Base-by-base conservation (phyloP, 1,284 basidiomycete genomes). In the Boletus austroedulis region DNA sequence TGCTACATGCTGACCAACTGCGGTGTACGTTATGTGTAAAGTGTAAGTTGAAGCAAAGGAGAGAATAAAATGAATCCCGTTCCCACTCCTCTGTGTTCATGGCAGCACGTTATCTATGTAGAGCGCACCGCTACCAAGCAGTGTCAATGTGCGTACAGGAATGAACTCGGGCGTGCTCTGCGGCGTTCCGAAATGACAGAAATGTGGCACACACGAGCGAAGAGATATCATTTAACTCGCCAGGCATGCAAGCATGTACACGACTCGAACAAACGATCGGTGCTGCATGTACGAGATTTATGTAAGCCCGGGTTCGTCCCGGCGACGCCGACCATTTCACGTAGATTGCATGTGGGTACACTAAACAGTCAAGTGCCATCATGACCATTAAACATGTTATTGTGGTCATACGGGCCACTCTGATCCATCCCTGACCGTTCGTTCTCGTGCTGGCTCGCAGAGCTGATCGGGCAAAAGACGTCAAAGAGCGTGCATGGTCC, bases 151-250 rank as follows among this genome's bases (percentile, higher is more conserved):
- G 49, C 59, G n/a, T n/a, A 66, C 67, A 58, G 58, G 56, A 65
- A 63, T 58, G 52, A 65, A 55, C 46, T 24, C 54, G 46, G 24
- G 24, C 8, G 3, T 26, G 10, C 26, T 31, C 40, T 40, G 49
- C 47, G 26, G 44, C 43, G 55, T 43, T 29, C 53, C 64, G 65
- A 70, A 56, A 65, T 70, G 43, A 68, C 45, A 53, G 28, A 61
- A 59, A 57, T 65, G 59, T 69, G 64, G 68, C 68, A 53, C 26
- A 69, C 67, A 70, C 65, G 65, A 63, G 52, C 50, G 21, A 48
- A 43, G 43, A 57, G 34, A 56, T 57, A 55, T 44, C 56, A 69
- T 47, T 55, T 44, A 48, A 62, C 48, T 40, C 52, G 34, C 23
- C 43, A 59, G 44, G 48, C 44, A 31, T 45, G 50, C 44, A 55